Evolutionary conservation across 1,284 basidiomycete species (phyloP).

Genomic region (Sanghuangporus baumii): DNA sequence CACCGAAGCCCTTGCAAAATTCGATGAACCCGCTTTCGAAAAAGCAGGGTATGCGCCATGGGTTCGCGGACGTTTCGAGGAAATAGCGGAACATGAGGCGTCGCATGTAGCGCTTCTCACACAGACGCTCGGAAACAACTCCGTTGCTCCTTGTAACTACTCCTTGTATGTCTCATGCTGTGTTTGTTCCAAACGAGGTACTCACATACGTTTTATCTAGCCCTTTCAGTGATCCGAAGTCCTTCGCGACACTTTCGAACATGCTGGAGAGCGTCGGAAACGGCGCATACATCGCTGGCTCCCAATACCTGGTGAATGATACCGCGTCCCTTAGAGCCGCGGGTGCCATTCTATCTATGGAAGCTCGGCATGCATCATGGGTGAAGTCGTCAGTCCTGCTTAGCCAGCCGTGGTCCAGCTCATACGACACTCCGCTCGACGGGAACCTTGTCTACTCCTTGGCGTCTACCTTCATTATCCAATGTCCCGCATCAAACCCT

Average conservation of each 20-base stretch:
- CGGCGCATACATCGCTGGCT: slow-evolving; percentile 38
- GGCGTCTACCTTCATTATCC: slow-evolving; percentile 30
- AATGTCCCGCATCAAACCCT: slow-evolving; percentile 31
- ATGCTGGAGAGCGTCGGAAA: slow-evolving; percentile 40
- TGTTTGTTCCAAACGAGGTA: not conserved
- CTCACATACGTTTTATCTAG: slow-evolving; percentile 26
- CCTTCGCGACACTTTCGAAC: slow-evolving; percentile 35
- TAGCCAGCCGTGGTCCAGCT: slow-evolving; percentile 46
- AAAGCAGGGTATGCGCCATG: slow-evolving; percentile 46
- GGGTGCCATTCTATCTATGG: slow-evolving; percentile 36
- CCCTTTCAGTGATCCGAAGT: slow-evolving; percentile 23
- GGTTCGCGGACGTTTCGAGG: slow-evolving; percentile 41
- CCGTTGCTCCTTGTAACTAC: slow-evolving; percentile 38
- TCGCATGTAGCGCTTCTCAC: slow-evolving; percentile 43
- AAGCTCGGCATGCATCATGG: slow-evolving; percentile 48
- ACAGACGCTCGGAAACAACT: slow-evolving; percentile 37
- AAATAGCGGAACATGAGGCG: slow-evolving; percentile 18
- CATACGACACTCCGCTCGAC: slow-evolving; percentile 38
- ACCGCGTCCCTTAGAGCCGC: slow-evolving; percentile 31
- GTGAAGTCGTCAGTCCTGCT: slow-evolving; percentile 42
- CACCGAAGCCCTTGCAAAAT: slow-evolving; percentile 38
- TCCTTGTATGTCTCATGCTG: slow-evolving; percentile 19
- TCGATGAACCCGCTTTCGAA: slow-evolving; percentile 43
- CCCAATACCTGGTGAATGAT: slow-evolving; percentile 25
- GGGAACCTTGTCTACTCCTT: slow-evolving; percentile 27